A percentile compares a stretch with the other conserved stretches of the same genome.
These are phyloP conservation scores for Amauroascus niger DNA, from an alignment of 2,329 filamentous ascomycete genomes.

Conservation along the genomic window DNA sequence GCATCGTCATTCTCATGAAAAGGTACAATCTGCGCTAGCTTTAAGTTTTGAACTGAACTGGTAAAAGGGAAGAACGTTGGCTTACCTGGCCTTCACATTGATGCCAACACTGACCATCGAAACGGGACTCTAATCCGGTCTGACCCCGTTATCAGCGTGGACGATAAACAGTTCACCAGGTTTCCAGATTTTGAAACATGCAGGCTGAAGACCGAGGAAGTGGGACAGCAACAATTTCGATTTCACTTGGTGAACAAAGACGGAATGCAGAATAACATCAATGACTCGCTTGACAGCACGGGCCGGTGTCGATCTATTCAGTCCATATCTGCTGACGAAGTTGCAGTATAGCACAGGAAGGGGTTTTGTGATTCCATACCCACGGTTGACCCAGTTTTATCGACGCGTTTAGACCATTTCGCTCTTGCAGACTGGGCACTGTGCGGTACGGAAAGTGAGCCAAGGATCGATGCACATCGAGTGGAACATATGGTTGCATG, in stretches of 20 bases:
- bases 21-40: too few species aligned
- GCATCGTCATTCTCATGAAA: too few species aligned
- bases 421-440: conserved; percentile 5
- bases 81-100: too few species aligned
- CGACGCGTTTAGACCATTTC: neutral
- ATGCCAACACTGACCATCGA: too few species aligned
- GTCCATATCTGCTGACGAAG: neutral
- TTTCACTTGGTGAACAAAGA: neutral
- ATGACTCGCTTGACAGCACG: neutral
- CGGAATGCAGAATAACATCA: neutral
- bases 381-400: neutral
- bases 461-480: conserved; percentile 5
- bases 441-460: conserved; percentile 1
- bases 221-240: neutral
- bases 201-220: neutral
- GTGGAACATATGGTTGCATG: conserved; percentile 6
- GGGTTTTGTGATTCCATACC: too few species aligned
- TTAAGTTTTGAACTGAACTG: too few species aligned
- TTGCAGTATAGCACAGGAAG: neutral
- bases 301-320: neutral
- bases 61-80: too few species aligned
- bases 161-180: neutral
- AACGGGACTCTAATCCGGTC: too few species aligned
- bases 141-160: neutral
- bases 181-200: neutral